Conservation (phyloP, 129 eudicot species). For the Chrysanthemum seticuspe region DNA sequence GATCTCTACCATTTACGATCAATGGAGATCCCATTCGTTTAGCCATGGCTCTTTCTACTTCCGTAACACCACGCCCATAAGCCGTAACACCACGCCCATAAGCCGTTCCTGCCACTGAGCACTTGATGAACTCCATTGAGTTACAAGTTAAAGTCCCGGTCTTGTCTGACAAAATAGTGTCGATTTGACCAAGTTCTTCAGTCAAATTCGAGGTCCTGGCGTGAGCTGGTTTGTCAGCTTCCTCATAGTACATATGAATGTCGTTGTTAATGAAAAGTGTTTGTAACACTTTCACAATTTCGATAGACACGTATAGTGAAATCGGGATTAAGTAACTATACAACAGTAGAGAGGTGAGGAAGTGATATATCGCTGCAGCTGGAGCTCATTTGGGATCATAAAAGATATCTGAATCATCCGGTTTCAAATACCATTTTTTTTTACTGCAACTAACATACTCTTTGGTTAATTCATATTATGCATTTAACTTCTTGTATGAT, state of each 20-base stretch:
- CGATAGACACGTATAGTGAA: slow-evolving; percentile 87
- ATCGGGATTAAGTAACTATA: slow-evolving; percentile 88
- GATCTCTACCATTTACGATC: slow-evolving; percentile 30
- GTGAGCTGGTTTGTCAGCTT: slow-evolving; percentile 79
- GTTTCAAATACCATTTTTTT: slow-evolving; percentile 89
- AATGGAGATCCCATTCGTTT: slow-evolving; percentile 58
- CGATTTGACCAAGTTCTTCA: slow-evolving; percentile 91
- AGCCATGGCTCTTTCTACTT: slow-evolving; percentile 87
- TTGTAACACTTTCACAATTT: slow-evolving; percentile 86
- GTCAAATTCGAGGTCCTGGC: slow-evolving; percentile 93
- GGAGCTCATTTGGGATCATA: slow-evolving; percentile 80
- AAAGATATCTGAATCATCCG: slow-evolving; percentile 44
- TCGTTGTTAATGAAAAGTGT: slow-evolving; percentile 79
- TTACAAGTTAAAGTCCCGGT: slow-evolving; percentile 95
- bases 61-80: too few relatives aligned
- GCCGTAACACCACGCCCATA: slow-evolving; percentile 78
- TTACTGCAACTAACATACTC: too few relatives aligned
- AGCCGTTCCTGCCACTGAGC: slow-evolving; percentile 72
- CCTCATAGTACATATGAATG: slow-evolving; percentile 81
- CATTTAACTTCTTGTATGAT: too few relatives aligned
- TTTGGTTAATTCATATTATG: too few relatives aligned
- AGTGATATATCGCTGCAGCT: slow-evolving; percentile 63
- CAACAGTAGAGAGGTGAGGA: slow-evolving; percentile 65
- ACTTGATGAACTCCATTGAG: slow-evolving; percentile 94
- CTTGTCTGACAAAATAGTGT: slow-evolving; percentile 90